Evolutionary conservation across 75 land plant genomes (phyloP).

Genomic region (Ceratopteris richardii): DNA sequence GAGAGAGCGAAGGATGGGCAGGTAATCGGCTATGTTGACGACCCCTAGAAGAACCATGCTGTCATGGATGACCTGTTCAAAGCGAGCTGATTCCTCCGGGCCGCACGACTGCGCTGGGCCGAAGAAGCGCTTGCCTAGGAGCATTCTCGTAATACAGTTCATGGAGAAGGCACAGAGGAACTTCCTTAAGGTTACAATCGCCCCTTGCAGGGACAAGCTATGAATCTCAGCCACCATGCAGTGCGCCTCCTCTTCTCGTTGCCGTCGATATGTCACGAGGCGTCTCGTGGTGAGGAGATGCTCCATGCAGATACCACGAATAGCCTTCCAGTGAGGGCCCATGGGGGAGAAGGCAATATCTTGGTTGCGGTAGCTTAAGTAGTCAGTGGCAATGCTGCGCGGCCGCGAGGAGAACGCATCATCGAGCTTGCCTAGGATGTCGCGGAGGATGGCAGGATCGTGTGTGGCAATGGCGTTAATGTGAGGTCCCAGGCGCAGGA

Average conservation of each 20-base stretch:
- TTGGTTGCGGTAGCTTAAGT: slow-evolving; percentile 48
- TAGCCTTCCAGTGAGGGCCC: slow-evolving; percentile 71
- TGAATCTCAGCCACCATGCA: slow-evolving; percentile 43
- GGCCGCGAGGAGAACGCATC: slow-evolving; percentile 79
- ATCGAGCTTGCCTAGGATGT: slow-evolving; percentile 61
- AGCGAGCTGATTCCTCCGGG: slow-evolving; percentile 57
- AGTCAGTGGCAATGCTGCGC: slow-evolving; percentile 47
- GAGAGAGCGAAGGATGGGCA: slow-evolving; percentile 65
- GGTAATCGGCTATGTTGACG: slow-evolving; percentile 61
- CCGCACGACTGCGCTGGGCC: slow-evolving; percentile 36
- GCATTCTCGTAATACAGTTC: slow-evolving; percentile 88
- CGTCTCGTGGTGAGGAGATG: slow-evolving; percentile 66
- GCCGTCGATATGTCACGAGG: slow-evolving; percentile 28
- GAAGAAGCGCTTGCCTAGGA: slow-evolving; percentile 76
- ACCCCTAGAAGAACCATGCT: slow-evolving; percentile 48
- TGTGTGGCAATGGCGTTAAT: slow-evolving; percentile 64
- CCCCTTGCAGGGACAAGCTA: slow-evolving; percentile 4
- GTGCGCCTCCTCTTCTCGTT: slow-evolving; percentile 32
- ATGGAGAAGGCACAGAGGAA: slow-evolving; percentile 68
- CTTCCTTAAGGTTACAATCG: slow-evolving; percentile 39
- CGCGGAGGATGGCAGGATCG: slow-evolving; percentile 58
- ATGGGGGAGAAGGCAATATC: slow-evolving; percentile 80
- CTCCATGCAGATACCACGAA: slow-evolving; percentile 85
- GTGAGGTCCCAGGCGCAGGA: background rate
- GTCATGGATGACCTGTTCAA: slow-evolving; percentile 62